Evolutionary conservation across 495 filamentous ascomycete genomes (phyloP), one percentile per base, ranked within the genome.

Genomic region (Penicillium manginii): DNA sequence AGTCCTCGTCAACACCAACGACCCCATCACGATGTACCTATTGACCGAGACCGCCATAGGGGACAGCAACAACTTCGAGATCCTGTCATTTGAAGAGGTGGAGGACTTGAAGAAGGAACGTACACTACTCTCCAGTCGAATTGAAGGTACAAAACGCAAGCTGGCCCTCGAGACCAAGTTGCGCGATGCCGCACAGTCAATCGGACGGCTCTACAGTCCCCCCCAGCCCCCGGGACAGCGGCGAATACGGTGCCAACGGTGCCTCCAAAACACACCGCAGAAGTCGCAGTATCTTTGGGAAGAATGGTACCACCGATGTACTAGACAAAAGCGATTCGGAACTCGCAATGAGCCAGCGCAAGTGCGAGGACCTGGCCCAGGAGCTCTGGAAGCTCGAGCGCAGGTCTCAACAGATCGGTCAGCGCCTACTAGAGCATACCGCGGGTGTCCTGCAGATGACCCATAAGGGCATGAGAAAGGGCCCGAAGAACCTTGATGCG

Each of bases 81-180:
- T 98, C 11, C 77, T 98, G 17, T 92, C 93, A 0, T 86, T 91
- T 45, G 92, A 96, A 65, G 92, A 97, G 68, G 87, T 97, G 19
- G 94, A 98, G 52, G 83, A 84, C 7, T 74, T 98, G 64, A 98
- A 98, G 78, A 96, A 90, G 69, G 90, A 96, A 73, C 80, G 86
- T 49, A 78, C 83, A 40, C 73, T 84, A 12, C 73, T 98, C 26
- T 80, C 81, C 26, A 83, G 81, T 62, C 87, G 90, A n/a, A 87
- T 94, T 64, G 90, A 92, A 54, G 85, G 87, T 46, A 85, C 90
- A 11, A 86, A 86, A 66, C 83, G 90, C 35, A 96, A 91, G 73
- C 81, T 98, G 37, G 85, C 87, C n/a, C 86, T 97, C 47, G 94
- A 98, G 67, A 90, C 86, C 21, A 98, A 97, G 74, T 88, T 97